Percentiles rank a stretch among this genome's conserved stretches.
These are phyloP conservation scores for Globisporangium emineosum DNA, from an alignment of 352 stramenopile species.

Conservation along the genomic window DNA sequence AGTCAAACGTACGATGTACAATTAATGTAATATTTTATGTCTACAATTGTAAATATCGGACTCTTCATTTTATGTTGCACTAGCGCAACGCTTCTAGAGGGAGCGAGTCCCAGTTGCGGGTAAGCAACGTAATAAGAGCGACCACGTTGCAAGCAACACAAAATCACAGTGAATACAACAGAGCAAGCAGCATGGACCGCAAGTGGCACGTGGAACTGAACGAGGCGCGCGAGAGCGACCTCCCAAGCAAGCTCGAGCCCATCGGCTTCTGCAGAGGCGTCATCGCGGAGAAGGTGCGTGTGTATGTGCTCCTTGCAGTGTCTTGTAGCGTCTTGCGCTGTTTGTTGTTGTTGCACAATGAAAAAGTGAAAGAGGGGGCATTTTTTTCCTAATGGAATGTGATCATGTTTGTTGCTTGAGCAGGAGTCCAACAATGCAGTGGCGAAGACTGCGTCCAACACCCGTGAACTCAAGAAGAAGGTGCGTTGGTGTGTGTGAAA, in stretches of 20 bases:
- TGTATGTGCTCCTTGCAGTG: background rate
- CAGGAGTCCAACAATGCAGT: constrained; percentile 56
- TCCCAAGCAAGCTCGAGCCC: constrained; percentile 58
- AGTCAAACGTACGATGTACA: no score
- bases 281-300: constrained; percentile 52
- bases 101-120: no score
- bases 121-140: background rate
- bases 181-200: constrained; percentile 29
- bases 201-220: constrained; percentile 82
- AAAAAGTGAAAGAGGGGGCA: background rate
- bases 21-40: no score
- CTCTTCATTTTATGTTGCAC: no score
- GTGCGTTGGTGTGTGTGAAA: constrained; percentile 21
- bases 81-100: no score
- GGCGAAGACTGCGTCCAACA: constrained; percentile 64
- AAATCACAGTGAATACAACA: background rate
- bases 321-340: no score
- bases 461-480: constrained; percentile 86
- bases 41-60: no score
- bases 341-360: background rate
- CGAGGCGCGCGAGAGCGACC: constrained; percentile 69
- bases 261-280: constrained; percentile 64
- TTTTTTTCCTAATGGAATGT: background rate
- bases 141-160: background rate
- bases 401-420: background rate